Evolutionary conservation across 176 grass and related monocot genomes (phyloP).

Genomic region (Oryza officinalis): DNA sequence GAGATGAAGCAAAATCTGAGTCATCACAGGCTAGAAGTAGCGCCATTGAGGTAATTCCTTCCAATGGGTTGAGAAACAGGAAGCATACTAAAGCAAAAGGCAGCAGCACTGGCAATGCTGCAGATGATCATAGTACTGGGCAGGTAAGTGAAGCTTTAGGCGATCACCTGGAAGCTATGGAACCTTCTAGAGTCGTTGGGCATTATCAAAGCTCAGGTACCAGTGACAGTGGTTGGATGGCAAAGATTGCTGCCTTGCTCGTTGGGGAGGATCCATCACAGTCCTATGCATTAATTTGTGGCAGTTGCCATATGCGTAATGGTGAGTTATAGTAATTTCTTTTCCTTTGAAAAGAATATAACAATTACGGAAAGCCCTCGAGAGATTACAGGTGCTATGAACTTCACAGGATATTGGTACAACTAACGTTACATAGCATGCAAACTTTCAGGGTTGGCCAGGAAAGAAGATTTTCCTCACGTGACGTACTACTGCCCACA

Average conservation of each 20-base stretch:
- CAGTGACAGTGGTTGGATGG: conserved; percentile 58
- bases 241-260: conserved; percentile 55
- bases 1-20: conserved; percentile 51
- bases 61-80: conserved; percentile 71
- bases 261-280: conserved; percentile 74
- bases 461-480: conserved; percentile 48
- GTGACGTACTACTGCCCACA: conserved; percentile 67
- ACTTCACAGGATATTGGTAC: not conserved
- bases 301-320: conserved; percentile 70
- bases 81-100: conserved; percentile 52
- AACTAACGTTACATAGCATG: not conserved
- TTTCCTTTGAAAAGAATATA: too few relatives aligned
- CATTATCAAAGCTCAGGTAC: conserved; percentile 50
- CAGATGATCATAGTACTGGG: conserved; percentile 18
- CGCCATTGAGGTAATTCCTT: conserved; percentile 49
- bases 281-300: conserved; percentile 58
- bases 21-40: conserved; percentile 48
- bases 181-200: conserved; percentile 39
- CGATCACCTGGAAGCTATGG: conserved; percentile 11
- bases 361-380: too few relatives aligned
- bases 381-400: not conserved
- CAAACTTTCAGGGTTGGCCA: conserved; percentile 47
- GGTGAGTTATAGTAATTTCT: conserved; percentile 27
- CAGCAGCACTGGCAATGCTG: conserved; percentile 39
- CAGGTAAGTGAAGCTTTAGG: not conserved